phyloP scores from a whole-genome alignment of 805 yeast species.

The Saccharomycodes ludwigii region DNA sequence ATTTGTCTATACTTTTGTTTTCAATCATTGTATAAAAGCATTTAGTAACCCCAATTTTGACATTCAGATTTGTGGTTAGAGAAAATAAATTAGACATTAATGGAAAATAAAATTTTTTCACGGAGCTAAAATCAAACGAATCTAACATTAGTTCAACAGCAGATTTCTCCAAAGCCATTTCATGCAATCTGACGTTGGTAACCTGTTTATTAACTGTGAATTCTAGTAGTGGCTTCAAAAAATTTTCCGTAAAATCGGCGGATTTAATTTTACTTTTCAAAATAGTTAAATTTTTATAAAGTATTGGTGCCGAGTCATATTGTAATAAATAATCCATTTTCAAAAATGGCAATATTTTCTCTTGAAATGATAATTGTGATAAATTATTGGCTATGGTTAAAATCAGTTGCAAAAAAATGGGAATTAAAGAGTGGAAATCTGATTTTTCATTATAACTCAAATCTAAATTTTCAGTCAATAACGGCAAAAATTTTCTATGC shows the following conservation, averaged over 20 bases:
- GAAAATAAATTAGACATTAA: constrained; percentile 59
- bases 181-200: constrained; percentile 34
- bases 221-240: constrained; percentile 21
- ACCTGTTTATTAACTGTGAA: too few relatives aligned
- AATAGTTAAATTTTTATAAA: constrained; percentile 36
- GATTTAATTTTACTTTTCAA: constrained; percentile 38
- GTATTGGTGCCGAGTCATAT: constrained; percentile 19
- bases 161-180: constrained; percentile 34
- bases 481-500: constrained; percentile 64
- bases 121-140: constrained; percentile 50
- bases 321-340: constrained; percentile 9
- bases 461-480: constrained; percentile 40
- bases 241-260: constrained; percentile 31
- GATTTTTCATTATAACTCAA: constrained; percentile 23
- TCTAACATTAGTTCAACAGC: constrained; percentile 24
- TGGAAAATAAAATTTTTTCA: constrained; percentile 70
- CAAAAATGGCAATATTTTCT: constrained; percentile 35
- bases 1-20: constrained; percentile 53
- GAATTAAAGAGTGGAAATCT: constrained; percentile 23
- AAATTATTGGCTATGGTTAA: constrained; percentile 51
- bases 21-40: constrained; percentile 48
- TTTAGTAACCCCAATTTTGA: constrained; percentile 56
- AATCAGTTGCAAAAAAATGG: constrained; percentile 40
- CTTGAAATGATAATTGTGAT: constrained; percentile 70
- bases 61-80: constrained; percentile 71